Percentiles rank a stretch among this genome's conserved stretches.
Conservation (phyloP, 2,329 filamentous ascomycete species). For the Fusarium lateritium region DNA sequence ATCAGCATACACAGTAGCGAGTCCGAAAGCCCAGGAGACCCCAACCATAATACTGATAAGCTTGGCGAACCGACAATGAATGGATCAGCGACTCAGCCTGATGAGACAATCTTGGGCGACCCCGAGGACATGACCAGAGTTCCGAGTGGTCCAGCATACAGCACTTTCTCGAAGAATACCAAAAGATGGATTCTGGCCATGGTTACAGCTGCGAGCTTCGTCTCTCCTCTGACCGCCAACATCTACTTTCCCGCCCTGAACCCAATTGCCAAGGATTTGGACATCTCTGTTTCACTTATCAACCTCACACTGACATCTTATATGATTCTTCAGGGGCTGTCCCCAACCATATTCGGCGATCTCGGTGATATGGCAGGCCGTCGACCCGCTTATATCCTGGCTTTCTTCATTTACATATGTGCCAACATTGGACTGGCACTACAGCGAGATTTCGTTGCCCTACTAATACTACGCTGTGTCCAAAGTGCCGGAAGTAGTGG, state of each 20-base stretch:
- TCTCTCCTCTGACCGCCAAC: constrained; percentile 73
- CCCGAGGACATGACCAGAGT: constrained; percentile 42
- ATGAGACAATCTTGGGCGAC: constrained; percentile 33
- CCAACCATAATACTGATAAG: constrained; percentile 21
- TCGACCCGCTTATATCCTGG: constrained; percentile 72
- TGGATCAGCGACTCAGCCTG: neutral
- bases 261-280: constrained; percentile 57
- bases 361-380: constrained; percentile 73
- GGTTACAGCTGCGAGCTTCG: constrained; percentile 67
- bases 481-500: constrained; percentile 77
- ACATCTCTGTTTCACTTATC: constrained; percentile 58
- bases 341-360: constrained; percentile 73
- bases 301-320: constrained; percentile 71
- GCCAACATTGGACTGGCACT: constrained; percentile 73
- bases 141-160: constrained; percentile 48
- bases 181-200: constrained; percentile 68
- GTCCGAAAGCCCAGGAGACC: constrained; percentile 9
- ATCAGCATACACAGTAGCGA: constrained; percentile 17
- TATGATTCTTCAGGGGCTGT: constrained; percentile 75
- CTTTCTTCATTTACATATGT: constrained; percentile 69
- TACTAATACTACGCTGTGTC: constrained; percentile 73
- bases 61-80: constrained; percentile 8
- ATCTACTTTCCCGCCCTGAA: constrained; percentile 66
- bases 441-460: constrained; percentile 69
- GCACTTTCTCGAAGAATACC: constrained; percentile 52